These are phyloP conservation scores for Ganoderma sinense DNA, from an alignment of 1,284 basidiomycete species.

Conservation along the genomic window DNA sequence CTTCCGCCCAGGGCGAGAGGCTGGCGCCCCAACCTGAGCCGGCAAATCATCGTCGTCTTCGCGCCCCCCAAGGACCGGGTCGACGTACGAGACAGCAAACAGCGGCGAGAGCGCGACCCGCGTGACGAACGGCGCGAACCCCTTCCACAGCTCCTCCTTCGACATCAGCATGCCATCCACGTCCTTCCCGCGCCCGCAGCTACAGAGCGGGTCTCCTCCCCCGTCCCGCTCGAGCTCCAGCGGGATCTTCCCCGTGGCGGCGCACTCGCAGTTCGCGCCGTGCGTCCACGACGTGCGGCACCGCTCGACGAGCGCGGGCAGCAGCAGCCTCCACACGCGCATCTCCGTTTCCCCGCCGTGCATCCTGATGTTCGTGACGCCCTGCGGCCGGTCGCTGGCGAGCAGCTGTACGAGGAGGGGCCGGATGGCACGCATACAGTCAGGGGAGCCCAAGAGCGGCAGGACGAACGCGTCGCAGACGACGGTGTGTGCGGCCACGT, in stretches of 20 bases:
- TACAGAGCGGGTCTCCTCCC: constrained; percentile 48
- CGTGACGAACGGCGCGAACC: constrained; percentile 49
- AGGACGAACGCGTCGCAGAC: constrained; percentile 54
- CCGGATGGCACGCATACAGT: constrained; percentile 20
- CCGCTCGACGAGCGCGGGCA: constrained; percentile 57
- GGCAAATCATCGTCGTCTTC: constrained; percentile 16
- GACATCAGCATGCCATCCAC: constrained; percentile 44
- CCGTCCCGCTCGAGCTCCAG: constrained; percentile 37
- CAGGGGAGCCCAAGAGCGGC: constrained; percentile 38
- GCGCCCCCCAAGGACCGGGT: constrained; percentile 35
- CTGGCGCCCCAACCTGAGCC: not conserved
- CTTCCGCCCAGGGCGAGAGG: not conserved
- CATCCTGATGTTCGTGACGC: constrained; percentile 27
- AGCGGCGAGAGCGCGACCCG: constrained; percentile 57
- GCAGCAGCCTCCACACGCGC: constrained; percentile 52
- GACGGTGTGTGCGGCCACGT: constrained; percentile 52
- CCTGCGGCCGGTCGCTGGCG: not conserved
- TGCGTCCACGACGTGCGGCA: constrained; percentile 60
- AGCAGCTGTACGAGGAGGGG: constrained; percentile 15
- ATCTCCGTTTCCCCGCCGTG: constrained; percentile 37
- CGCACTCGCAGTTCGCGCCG: constrained; percentile 52
- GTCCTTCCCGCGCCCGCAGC: constrained; percentile 52
- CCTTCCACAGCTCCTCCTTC: constrained; percentile 40
- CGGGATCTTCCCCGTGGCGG: constrained; percentile 39
- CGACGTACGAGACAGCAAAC: constrained; percentile 54